Conservation (phyloP, 306 rosid genomes). For the Acacia crassicarpa region DNA sequence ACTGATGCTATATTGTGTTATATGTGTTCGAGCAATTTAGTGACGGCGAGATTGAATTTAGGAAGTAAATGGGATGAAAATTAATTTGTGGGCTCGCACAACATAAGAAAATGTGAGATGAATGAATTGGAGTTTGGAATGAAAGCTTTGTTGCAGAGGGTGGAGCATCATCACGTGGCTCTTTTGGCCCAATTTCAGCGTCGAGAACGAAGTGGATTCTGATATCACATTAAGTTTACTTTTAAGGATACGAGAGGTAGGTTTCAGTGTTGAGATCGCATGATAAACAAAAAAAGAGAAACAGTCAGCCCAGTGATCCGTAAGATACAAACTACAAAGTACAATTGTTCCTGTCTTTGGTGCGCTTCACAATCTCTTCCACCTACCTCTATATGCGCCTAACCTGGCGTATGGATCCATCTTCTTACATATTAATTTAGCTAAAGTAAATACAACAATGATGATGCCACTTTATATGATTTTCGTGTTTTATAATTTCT, state of each 20-base stretch:
- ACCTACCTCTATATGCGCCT: background rate
- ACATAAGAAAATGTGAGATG: background rate
- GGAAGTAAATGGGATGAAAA: too few species aligned
- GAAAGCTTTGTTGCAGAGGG: background rate
- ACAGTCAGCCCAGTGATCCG: background rate
- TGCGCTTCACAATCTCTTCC: background rate
- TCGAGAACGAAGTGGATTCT: background rate
- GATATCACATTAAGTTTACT: constrained; percentile 1
- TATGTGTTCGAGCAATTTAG: too few species aligned
- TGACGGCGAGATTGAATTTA: too few species aligned
- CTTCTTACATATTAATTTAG: background rate
- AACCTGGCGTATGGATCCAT: background rate
- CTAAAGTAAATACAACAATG: background rate
- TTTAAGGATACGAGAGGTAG: background rate
- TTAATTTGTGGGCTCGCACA: background rate
- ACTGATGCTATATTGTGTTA: too few species aligned
- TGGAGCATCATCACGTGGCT: background rate
- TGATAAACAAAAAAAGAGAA: background rate
- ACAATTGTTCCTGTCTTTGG: background rate
- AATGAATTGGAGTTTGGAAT: background rate
- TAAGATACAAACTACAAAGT: background rate
- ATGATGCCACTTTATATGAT: background rate
- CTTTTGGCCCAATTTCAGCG: background rate
- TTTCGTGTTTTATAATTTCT: too few species aligned
- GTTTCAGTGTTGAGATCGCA: background rate